Evolutionary conservation across 2,329 filamentous ascomycete genomes (phyloP).

Genomic region (Fusarium hostae): DNA sequence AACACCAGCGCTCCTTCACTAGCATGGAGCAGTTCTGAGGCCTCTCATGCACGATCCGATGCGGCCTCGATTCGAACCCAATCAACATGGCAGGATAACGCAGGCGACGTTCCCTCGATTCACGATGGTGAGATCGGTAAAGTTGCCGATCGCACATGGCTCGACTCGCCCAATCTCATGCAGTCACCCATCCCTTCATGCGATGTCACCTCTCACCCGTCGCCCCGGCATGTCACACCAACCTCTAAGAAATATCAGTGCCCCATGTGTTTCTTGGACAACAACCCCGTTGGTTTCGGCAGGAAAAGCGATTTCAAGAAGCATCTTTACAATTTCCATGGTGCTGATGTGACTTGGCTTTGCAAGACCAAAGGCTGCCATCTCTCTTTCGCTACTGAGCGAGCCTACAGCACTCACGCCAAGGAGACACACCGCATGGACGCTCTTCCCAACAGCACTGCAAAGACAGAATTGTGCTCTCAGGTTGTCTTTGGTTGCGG

Average conservation of each 20-base stretch:
- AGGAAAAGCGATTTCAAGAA: constrained; percentile 62
- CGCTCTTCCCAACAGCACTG: constrained; percentile 54
- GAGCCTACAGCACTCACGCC: constrained; percentile 57
- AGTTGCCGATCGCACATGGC: constrained; percentile 52
- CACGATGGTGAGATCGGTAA: constrained; percentile 51
- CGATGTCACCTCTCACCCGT: constrained; percentile 51
- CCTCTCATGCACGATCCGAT: constrained; percentile 54
- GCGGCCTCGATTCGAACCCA: constrained; percentile 54
- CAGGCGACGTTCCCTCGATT: constrained; percentile 49
- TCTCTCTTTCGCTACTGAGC: constrained; percentile 58
- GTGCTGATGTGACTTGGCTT: constrained; percentile 56
- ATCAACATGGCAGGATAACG: constrained; percentile 52
- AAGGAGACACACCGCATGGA: constrained; percentile 57
- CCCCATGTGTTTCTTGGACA: constrained; percentile 59
- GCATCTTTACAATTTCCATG: constrained; percentile 60
- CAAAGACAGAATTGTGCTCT: constrained; percentile 55
- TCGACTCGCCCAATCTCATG: constrained; percentile 53
- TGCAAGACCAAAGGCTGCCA: constrained; percentile 56
- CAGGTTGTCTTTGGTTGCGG: constrained; percentile 59
- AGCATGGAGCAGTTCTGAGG: constrained; percentile 55
- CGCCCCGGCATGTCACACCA: constrained; percentile 51
- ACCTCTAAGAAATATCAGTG: constrained; percentile 58
- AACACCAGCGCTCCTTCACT: constrained; percentile 55
- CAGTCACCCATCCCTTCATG: constrained; percentile 49
- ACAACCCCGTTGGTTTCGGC: constrained; percentile 58